Evolutionary conservation across 2,329 filamentous ascomycete species (phyloP), one percentile per base, ranked within the genome.

Genomic region (Intubia oerlemansii): DNA sequence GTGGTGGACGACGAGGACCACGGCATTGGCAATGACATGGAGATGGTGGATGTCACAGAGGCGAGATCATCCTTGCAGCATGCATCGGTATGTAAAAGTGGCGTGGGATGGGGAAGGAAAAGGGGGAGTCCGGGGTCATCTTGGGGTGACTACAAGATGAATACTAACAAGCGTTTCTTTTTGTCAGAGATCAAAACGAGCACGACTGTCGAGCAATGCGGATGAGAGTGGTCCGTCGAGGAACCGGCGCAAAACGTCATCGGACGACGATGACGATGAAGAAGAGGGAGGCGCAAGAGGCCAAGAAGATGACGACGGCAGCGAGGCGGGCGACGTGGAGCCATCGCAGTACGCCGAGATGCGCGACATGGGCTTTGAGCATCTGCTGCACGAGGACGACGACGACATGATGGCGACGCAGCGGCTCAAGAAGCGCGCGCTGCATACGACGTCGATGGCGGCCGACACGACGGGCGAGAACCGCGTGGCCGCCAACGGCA

Each of bases 401-500:
- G 69, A 74, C 39, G 71, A 78, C 41, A 48, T 64, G 29, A 57
- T 59, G 28, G 71, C 72, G 15, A 77, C 70, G 8, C 70, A 78
- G 43, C 61, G 62, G 17, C 54, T 79, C 15, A 56, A 57, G 30
- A 58, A 53, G 37, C 19, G 19, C 19, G n/a, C 8, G n/a, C n/a
- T n/a, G n/a, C n/a, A n/a, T n/a, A n/a, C n/a, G n/a, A n/a, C n/a
- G n/a, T n/a, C n/a, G n/a, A n/a, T 8, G 19, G 19, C 19, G 8
- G 22, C 22, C 5, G 11, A 14, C 6, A 24, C 17, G 77, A 70
- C 8, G 70, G 78, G 43, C 61, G n/a, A 8, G 14, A 93, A 92
- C 40, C 59, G 68, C 22, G 66, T 76, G 2, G 74, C 80, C 1
- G 76, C 90, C 22, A 74, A 78, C 40, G 84, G 81, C 2, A 85